phyloP scores from a whole-genome alignment of 306 rosid genomes.

The Quercus variabilis region DNA sequence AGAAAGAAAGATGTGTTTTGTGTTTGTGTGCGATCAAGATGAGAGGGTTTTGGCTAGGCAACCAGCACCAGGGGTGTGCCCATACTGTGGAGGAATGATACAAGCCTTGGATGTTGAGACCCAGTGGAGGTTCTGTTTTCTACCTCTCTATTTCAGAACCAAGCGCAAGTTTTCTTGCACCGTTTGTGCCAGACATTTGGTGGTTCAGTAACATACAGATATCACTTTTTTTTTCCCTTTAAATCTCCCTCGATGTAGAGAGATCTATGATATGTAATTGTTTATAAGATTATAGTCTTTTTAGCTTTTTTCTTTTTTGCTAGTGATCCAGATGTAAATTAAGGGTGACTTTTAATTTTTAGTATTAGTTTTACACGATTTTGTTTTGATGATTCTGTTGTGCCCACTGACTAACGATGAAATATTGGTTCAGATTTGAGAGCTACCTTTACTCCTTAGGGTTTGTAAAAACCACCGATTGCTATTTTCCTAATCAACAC shows the following conservation, averaged over 20 bases:
- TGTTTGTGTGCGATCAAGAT: conserved; percentile 74
- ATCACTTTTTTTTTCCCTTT: not conserved
- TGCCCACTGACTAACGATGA: too few relatives aligned
- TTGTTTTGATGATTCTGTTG: too few relatives aligned
- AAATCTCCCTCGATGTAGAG: too few relatives aligned
- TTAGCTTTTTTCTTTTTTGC: not conserved
- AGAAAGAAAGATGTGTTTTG: conserved; percentile 57
- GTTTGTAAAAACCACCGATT: too few relatives aligned
- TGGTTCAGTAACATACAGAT: conserved; percentile 19
- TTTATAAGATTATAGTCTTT: too few relatives aligned
- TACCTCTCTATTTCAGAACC: conserved; percentile 56
- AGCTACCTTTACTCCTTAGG: too few relatives aligned
- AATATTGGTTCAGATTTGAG: too few relatives aligned
- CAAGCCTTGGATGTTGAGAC: conserved; percentile 68
- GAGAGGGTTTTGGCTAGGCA: conserved; percentile 70
- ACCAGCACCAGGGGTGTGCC: conserved; percentile 69
- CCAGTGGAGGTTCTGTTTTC: conserved; percentile 70
- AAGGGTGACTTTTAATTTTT: too few relatives aligned
- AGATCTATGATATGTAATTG: too few relatives aligned
- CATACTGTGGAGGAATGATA: conserved; percentile 73
- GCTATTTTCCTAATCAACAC: too few relatives aligned
- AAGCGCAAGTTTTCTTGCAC: conserved; percentile 65
- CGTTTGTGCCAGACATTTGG: conserved; percentile 43
- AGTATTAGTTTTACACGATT: too few relatives aligned
- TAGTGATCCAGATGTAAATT: too few relatives aligned